These are phyloP conservation scores for Epichloe coenophiala DNA, from an alignment of 2,329 filamentous ascomycete species.

Conservation along the genomic window DNA sequence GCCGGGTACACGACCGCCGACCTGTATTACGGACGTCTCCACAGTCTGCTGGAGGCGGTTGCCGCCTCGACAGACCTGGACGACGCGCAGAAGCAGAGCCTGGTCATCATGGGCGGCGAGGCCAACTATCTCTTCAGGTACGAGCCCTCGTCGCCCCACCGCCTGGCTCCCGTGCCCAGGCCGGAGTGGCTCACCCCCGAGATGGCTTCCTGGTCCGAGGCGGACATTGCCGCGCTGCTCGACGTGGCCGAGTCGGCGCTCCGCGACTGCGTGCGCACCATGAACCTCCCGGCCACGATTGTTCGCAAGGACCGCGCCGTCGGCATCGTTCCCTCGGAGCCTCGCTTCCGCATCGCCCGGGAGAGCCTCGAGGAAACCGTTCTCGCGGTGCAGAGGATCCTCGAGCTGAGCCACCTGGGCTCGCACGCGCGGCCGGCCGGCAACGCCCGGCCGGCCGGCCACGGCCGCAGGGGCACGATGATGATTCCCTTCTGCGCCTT, in stretches of 20 bases:
- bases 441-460: conserved; percentile 6
- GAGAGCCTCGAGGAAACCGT: conserved; percentile 95
- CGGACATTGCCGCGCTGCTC: conserved; percentile 66
- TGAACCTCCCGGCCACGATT: conserved; percentile 66
- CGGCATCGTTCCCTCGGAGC: conserved; percentile 52
- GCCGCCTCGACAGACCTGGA: conserved; percentile 45
- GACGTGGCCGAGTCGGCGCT: conserved; percentile 80
- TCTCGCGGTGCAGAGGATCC: conserved; percentile 79
- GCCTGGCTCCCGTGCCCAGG: conserved; percentile 54
- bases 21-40: conserved; percentile 74
- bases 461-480: conserved; percentile 9
- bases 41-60: conserved; percentile 75
- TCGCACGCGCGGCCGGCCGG: conserved; percentile 16
- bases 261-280: conserved; percentile 63
- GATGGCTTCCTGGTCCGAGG: conserved; percentile 64
- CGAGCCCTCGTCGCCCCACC: conserved; percentile 46
- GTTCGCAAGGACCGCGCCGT: conserved; percentile 83
- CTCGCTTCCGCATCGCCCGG: conserved; percentile 56
- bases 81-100: conserved; percentile 54
- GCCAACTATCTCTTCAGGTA: conserved; percentile 90
- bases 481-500: conserved; percentile 87
- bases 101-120: conserved; percentile 91
- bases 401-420: conserved; percentile 61
- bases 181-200: conserved; percentile 62
- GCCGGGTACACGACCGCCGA: conserved; percentile 85